Evolutionary conservation across 129 eudicot species (phyloP), one percentile per base, ranked within the genome.

Genomic region (Silybum marianum): DNA sequence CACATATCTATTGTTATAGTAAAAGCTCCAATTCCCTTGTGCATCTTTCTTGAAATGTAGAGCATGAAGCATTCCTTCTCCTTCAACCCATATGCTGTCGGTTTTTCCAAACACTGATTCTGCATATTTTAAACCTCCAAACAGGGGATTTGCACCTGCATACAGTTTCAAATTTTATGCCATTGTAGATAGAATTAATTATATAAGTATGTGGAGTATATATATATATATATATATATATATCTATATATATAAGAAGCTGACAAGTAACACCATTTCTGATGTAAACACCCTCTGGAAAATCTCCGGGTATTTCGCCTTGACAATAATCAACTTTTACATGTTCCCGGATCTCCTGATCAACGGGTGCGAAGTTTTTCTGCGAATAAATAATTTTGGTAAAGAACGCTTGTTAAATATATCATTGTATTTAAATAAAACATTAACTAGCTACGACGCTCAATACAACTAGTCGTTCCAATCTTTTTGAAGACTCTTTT

Each of bases 211-310:
- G 28, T 71, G 48, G 6, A 51, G 19, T 24, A 24, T 69, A 28
- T 3, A 28, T 11, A 69, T 28, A 26, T 26, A 26, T 26, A 26
- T 26, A 26, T 26, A 32, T 26, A 26, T 26, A 26, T 26, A 26
- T 26, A 26, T 26, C 1, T 26, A 4, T 32, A 32, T 32, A 32
- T 32, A 32, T 32, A 32, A 22, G 18, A 19, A 67, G 14, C 39
- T 32, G 39, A 60, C 18, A 0, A 48, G 42, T 25, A 16, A 34
- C 32, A 91, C 96, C 96, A 8, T 91, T 91, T 87, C 96, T 85
- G n/a, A 89, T 80, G 87, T 88, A 91, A 68, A 79, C 68, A 14
- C 92, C 92, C 80, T 84, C 76, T 0, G 92, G 88, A 84, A 89
- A 89, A 75, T 86, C 90, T 44, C 76, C 26, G 0, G 92, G 92